phyloP scores from a whole-genome alignment of 768 basidiomycete genomes.

The Serpula lacrymans region DNA sequence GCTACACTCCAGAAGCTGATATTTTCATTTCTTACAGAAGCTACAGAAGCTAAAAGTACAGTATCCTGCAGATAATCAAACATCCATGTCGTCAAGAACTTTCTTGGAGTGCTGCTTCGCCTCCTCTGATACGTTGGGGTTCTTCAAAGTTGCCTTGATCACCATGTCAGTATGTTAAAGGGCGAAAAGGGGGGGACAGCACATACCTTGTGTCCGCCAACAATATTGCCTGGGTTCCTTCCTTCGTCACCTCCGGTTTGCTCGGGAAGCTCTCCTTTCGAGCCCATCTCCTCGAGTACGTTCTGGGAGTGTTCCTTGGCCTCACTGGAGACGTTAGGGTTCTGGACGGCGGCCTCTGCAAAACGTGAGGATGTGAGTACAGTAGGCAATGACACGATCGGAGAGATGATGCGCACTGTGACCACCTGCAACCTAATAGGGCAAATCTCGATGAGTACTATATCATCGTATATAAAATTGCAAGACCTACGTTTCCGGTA shows the following conservation, averaged over 20 bases:
- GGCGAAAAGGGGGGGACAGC: no score
- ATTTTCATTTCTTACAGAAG: no score
- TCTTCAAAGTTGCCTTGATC: conserved; percentile 22
- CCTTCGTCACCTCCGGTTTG: conserved; percentile 5
- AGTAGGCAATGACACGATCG: neutral
- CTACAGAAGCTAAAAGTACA: no score
- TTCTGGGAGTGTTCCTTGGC: conserved; percentile 49
- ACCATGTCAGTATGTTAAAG: no score
- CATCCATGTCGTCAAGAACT: conserved; percentile 22
- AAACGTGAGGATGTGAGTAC: no score
- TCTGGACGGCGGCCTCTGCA: conserved; percentile 54
- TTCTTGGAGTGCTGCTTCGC: conserved; percentile 21
- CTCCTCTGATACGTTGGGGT: conserved; percentile 21
- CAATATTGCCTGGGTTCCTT: conserved; percentile 16
- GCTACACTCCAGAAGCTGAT: no score
- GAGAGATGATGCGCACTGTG: conserved; percentile 7
- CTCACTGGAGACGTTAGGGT: conserved; percentile 53
- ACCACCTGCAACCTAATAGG: conserved; percentile 15
- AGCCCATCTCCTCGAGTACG: conserved; percentile 40
- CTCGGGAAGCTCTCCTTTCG: conserved; percentile 12
- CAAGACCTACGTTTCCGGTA: conserved; percentile 15
- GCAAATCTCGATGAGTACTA: neutral
- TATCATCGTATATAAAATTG: neutral
- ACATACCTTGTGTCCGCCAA: conserved; percentile 18
- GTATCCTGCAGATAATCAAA: no score